A percentile compares a stretch with the other conserved stretches of the same genome.
Evolutionary conservation across 2,329 filamentous ascomycete genomes (phyloP).

Genomic region (Neofusicoccum parvum): DNA sequence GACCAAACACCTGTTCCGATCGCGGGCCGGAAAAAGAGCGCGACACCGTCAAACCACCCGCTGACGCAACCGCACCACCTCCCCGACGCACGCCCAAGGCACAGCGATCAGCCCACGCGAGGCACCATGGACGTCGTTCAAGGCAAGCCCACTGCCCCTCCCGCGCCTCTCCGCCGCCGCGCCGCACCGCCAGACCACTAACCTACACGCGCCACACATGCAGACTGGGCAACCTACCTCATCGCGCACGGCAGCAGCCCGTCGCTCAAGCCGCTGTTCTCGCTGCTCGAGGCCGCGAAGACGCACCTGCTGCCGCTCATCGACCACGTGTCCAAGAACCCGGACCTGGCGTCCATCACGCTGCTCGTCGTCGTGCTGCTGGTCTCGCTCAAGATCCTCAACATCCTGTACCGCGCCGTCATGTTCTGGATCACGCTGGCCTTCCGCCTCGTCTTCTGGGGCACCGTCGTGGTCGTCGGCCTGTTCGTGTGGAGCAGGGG

Average conservation of each 20-base stretch:
- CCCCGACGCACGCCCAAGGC: neutral
- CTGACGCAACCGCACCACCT: neutral
- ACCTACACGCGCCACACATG: neutral
- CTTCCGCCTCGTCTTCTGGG: constrained; percentile 67
- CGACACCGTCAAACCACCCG: neutral
- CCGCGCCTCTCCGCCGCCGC: neutral
- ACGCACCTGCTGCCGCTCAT: constrained; percentile 36
- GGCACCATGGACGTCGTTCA: constrained; percentile 25
- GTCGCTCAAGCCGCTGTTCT: neutral
- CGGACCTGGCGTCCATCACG: constrained; percentile 55
- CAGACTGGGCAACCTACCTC: constrained; percentile 20
- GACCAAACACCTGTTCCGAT: neutral
- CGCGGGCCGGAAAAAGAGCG: neutral
- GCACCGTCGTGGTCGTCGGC: constrained; percentile 55
- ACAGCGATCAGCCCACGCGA: neutral
- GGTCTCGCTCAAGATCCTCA: constrained; percentile 64
- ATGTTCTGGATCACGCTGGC: constrained; percentile 75
- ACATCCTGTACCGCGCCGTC: constrained; percentile 71
- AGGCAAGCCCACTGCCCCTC: constrained; percentile 11
- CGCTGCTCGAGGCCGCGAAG: constrained; percentile 29
- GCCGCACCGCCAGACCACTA: neutral
- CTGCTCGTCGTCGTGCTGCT: constrained; percentile 64
- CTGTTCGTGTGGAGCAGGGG: constrained; percentile 65
- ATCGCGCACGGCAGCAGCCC: constrained; percentile 1
- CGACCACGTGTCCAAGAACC: constrained; percentile 36